Percentiles rank a stretch among this genome's conserved stretches.
Conservation (phyloP, 1,139 yeast species). For the Kodamaea alishanica region DNA sequence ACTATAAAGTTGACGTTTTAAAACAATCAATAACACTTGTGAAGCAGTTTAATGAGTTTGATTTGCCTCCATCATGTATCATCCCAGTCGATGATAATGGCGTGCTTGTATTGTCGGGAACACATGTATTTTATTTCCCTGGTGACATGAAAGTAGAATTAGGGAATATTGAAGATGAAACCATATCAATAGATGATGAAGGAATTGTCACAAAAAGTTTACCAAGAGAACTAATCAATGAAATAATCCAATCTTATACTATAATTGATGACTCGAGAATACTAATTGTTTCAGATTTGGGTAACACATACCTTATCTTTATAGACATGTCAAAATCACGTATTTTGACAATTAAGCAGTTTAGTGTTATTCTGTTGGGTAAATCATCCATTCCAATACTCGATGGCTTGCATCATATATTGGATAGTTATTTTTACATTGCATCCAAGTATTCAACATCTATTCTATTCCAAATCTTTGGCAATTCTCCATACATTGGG, state of each 20-base stretch:
- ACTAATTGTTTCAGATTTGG: slow-evolving; percentile 29
- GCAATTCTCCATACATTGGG: slow-evolving; percentile 27
- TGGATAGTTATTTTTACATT: slow-evolving; percentile 29
- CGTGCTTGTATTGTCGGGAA: slow-evolving; percentile 26
- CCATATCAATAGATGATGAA: slow-evolving; percentile 11
- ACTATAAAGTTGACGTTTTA: slow-evolving; percentile 18
- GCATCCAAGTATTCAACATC: slow-evolving; percentile 34
- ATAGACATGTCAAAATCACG: slow-evolving; percentile 3
- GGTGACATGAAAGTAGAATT: slow-evolving; percentile 13
- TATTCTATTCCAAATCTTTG: slow-evolving; percentile 28
- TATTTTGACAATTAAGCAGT: slow-evolving; percentile 15
- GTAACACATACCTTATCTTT: slow-evolving; percentile 28
- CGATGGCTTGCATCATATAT: slow-evolving; percentile 26
- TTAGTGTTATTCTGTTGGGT: slow-evolving; percentile 31
- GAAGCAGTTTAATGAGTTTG: slow-evolving; percentile 33
- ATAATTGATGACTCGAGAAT: slow-evolving; percentile 27
- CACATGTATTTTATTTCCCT: slow-evolving; percentile 33
- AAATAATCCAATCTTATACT: slow-evolving; percentile 11
- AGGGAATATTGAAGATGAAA: slow-evolving; percentile 6
- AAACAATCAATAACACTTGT: slow-evolving; percentile 9
- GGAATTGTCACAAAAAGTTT: slow-evolving; percentile 14
- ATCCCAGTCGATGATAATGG: slow-evolving; percentile 29
- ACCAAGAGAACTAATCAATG: slow-evolving; percentile 8
- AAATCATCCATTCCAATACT: slow-evolving; percentile 25
- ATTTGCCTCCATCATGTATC: slow-evolving; percentile 30